Evolutionary conservation across 495 filamentous ascomycete species (phyloP).

Genomic region (Penicillium taxi): DNA sequence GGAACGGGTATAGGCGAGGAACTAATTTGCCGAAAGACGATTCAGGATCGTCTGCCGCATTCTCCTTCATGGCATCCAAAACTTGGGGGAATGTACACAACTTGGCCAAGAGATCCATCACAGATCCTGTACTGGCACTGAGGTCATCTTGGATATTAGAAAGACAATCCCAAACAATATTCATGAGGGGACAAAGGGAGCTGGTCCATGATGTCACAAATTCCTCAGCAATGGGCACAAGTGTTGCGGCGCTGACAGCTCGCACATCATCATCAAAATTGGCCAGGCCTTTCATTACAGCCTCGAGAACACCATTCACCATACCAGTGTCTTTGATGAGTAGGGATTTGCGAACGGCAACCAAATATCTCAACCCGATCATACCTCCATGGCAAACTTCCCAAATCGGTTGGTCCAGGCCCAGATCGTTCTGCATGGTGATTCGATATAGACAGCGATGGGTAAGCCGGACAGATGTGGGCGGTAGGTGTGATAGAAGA

Average conservation of each 20-base stretch:
- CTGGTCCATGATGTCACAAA: constrained; percentile 75
- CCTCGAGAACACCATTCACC: constrained; percentile 84
- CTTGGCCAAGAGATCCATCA: constrained; percentile 95
- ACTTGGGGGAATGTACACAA: constrained; percentile 92
- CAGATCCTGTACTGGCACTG: constrained; percentile 91
- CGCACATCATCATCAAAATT: constrained; percentile 94
- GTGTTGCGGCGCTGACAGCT: constrained; percentile 89
- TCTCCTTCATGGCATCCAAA: constrained; percentile 84
- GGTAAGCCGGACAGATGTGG: constrained; percentile 65
- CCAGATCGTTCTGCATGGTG: constrained; percentile 82
- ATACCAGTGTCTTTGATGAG: constrained; percentile 72
- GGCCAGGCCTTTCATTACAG: constrained; percentile 89
- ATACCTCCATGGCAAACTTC: constrained; percentile 96
- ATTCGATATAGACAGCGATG: constrained; percentile 77
- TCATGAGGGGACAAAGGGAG: constrained; percentile 71
- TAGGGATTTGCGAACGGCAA: constrained; percentile 87
- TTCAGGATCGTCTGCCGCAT: constrained; percentile 72
- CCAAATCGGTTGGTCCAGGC: constrained; percentile 66
- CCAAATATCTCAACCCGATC: constrained; percentile 90
- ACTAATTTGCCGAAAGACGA: constrained; percentile 88
- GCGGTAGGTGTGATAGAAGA: constrained; percentile 69
- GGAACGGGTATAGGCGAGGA: constrained; percentile 88
- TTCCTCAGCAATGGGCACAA: constrained; percentile 91
- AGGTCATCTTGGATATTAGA: constrained; percentile 93
- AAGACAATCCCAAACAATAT: constrained; percentile 94